These are phyloP conservation scores for Sclerotinia trifoliorum DNA, from an alignment of 2,329 filamentous ascomycete genomes.

Conservation along the genomic window DNA sequence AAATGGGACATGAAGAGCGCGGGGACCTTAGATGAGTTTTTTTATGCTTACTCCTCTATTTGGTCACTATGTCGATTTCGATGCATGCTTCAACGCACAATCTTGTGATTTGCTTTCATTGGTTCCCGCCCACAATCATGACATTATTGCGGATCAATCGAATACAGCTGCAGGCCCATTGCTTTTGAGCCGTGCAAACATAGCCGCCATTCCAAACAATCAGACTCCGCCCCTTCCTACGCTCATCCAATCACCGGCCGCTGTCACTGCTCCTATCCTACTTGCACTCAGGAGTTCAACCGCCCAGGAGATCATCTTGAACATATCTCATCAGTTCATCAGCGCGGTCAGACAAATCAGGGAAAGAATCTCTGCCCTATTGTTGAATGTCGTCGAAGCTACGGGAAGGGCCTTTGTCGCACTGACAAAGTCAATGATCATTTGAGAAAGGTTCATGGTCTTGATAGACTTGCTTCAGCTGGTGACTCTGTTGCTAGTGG, in stretches of 20 bases:
- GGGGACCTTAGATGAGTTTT: not conserved
- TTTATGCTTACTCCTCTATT: no score
- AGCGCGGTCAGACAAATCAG: not conserved
- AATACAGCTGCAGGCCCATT: no score
- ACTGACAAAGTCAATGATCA: conserved; percentile 11
- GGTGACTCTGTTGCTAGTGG: not conserved
- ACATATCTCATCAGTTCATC: conserved; percentile 5
- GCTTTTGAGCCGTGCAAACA: not conserved
- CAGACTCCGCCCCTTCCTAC: not conserved
- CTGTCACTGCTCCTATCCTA: not conserved
- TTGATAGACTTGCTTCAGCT: not conserved
- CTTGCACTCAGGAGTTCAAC: not conserved
- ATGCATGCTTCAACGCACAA: no score
- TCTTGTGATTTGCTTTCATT: not conserved
- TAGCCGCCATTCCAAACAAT: not conserved
- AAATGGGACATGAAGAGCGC: not conserved
- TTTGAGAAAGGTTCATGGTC: conserved; percentile 5
- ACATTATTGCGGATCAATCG: no score
- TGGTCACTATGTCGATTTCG: no score
- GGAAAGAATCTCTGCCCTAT: not conserved
- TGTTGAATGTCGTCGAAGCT: conserved; percentile 5
- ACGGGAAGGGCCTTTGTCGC: conserved; percentile 8
- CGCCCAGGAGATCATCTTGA: not conserved
- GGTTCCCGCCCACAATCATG: not conserved
- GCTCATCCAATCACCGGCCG: not conserved